Evolutionary conservation across 805 yeast species (phyloP), one percentile per base, ranked within the genome.

Genomic region (Pichia phayaonensis): DNA sequence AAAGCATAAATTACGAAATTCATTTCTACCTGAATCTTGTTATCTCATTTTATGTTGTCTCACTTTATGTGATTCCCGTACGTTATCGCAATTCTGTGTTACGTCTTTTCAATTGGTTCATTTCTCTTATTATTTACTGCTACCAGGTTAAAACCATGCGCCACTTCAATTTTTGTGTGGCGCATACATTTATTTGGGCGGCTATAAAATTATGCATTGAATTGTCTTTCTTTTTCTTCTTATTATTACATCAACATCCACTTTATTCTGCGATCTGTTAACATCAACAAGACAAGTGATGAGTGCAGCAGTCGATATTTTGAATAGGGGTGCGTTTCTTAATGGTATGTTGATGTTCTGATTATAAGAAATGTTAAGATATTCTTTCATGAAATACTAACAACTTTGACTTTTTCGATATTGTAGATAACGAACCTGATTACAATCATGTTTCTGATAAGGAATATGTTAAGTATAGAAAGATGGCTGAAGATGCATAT

Each of bases 401-500:
- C 40, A 42, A 18, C 39, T 10, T 26, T 26, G 10, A 36, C 15
- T 31, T 36, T 24, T 1, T 10, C 23, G 54, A 11, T 31, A 50
- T 50, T 18, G 59, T 60, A 24, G 57, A 16, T 31, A 49, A 50
- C 22, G 62, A 61, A 23, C 58, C 49, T 36, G 90, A 84, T 62
- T 84, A 84, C 61, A 85, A 85, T 63, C 94, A 85, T 68, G 86
- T 85, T 0, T 73, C 79, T 3, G 94, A 85, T 65, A 58, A 67
- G 3, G 74, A 81, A 60, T 90, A 88, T 66, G 75, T 76, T 55
- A 69, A 72, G 27, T 75, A 83, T 29, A 75, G 98, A 50, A 70
- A 72, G 10, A 65, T 77, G 60, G 97, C 97, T 2, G 83, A 83
- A 44, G 70, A 72, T 54, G 86, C 90, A 21, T 81, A 74, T 65